Evolutionary conservation across 2,329 filamentous ascomycete genomes (phyloP).

Genomic region (Colletotrichum echinochloae): DNA sequence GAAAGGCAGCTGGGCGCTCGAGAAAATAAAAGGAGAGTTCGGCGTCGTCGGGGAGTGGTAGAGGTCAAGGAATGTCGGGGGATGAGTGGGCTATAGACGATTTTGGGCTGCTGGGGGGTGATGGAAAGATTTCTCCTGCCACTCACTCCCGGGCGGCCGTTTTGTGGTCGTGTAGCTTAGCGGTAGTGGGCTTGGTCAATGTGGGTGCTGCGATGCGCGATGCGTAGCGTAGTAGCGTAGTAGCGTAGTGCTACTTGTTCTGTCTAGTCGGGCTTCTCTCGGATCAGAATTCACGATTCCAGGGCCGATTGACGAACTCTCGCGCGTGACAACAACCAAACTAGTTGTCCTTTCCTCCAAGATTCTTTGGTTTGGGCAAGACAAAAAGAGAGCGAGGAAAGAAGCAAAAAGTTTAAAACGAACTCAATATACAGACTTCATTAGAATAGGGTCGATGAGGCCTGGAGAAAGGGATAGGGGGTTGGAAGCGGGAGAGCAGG

Average conservation of each 20-base stretch:
- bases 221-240: constrained; percentile 33
- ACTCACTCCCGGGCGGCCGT: constrained; percentile 36
- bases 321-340: constrained; percentile 16
- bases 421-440: constrained; percentile 43
- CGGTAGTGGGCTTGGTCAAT: constrained; percentile 34
- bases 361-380: constrained; percentile 26
- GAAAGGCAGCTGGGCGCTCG: constrained; percentile 30
- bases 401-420: constrained; percentile 40
- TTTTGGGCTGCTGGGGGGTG: constrained; percentile 23
- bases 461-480: constrained; percentile 43
- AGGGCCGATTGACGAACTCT: constrained; percentile 13
- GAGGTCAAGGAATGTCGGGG: constrained; percentile 43
- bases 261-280: constrained; percentile 22
- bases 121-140: constrained; percentile 40
- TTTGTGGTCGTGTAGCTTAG: constrained; percentile 38
- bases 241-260: constrained; percentile 14
- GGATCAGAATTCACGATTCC: constrained; percentile 35
- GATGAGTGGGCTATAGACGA: constrained; percentile 37
- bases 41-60: constrained; percentile 35
- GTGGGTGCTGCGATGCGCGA: constrained; percentile 39
- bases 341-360: constrained; percentile 37
- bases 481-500: constrained; percentile 14
- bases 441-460: constrained; percentile 42
- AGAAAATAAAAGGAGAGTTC: constrained; percentile 40
- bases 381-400: constrained; percentile 33